Conservation (phyloP, 768 basidiomycete genomes). For the Pisolithus tinctorius region DNA sequence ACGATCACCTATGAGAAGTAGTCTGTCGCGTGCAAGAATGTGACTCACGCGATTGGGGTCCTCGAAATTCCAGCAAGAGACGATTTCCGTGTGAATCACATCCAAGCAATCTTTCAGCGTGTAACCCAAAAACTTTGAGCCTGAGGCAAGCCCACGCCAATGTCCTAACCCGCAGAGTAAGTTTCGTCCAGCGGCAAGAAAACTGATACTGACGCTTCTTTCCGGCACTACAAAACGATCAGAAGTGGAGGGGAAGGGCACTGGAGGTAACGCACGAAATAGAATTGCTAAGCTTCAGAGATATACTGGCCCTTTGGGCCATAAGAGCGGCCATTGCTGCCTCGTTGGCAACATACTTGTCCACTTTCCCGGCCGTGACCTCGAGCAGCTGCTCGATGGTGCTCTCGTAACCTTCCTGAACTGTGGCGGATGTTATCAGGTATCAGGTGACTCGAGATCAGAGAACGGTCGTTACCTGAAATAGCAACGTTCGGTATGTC, state of each 20-base stretch:
- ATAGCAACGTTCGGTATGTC: constrained; percentile 1
- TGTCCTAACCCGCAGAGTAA: constrained; percentile 8
- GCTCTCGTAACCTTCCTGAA: neutral
- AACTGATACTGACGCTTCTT: constrained; percentile 4
- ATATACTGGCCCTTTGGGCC: constrained; percentile 4
- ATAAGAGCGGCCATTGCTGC: constrained; percentile 3
- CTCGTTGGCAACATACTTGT: constrained; percentile 2
- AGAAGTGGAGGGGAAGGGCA: neutral
- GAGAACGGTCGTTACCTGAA: neutral
- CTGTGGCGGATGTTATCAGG: neutral
- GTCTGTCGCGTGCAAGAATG: neutral
- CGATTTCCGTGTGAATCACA: constrained; percentile 15
- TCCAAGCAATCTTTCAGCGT: constrained; percentile 8
- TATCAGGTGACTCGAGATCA: neutral
- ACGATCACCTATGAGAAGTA: neutral
- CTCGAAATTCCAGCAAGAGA: constrained; percentile 15
- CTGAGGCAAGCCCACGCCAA: constrained; percentile 11
- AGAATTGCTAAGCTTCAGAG: constrained; percentile 1
- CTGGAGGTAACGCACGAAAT: neutral
- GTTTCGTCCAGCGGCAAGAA: neutral
- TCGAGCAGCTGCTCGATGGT: constrained; percentile 1
- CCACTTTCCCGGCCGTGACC: constrained; percentile 3
- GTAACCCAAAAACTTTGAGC: constrained; percentile 6
- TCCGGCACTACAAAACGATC: neutral
- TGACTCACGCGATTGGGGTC: constrained; percentile 6